Percentiles rank a stretch among this genome's conserved stretches.
Conservation (phyloP, 192 early-diverging fungal species). For the Backusella liffmaniae region DNA sequence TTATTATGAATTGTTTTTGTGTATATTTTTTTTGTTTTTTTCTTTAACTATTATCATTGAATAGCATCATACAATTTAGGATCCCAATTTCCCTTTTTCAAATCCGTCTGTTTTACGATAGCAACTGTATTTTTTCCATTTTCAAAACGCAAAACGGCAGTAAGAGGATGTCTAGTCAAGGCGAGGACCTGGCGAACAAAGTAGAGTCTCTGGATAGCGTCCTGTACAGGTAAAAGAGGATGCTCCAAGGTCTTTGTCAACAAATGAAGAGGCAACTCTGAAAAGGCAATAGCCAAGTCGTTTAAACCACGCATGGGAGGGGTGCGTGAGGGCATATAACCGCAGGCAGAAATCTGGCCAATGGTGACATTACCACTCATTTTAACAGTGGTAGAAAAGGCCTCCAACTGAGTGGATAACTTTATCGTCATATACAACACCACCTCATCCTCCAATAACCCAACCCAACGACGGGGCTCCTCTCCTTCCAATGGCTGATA, state of each 20-base stretch:
- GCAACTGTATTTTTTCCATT: conserved; percentile 5
- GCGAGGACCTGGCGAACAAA: conserved; percentile 19
- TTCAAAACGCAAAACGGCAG: conserved; percentile 9
- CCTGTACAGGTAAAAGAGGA: conserved; percentile 24
- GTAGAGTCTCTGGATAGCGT: conserved; percentile 22
- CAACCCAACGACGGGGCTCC: conserved; percentile 12
- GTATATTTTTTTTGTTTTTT: not conserved
- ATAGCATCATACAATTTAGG: not conserved
- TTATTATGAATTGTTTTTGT: too few relatives aligned
- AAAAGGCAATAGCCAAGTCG: conserved; percentile 11
- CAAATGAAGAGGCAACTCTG: conserved; percentile 15
- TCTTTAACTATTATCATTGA: not conserved
- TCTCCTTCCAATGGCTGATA: conserved; percentile 14
- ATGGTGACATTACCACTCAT: conserved; percentile 22
- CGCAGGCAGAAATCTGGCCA: conserved; percentile 17
- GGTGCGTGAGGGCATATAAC: conserved; percentile 26
- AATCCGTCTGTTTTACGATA: conserved; percentile 8
- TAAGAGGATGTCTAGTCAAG: not conserved
- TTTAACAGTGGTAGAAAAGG: conserved; percentile 7
- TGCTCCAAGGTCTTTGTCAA: conserved; percentile 25
- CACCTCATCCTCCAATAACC: conserved; percentile 14
- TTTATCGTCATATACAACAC: conserved; percentile 12
- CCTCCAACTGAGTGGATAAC: conserved; percentile 15
- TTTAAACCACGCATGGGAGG: conserved; percentile 16
- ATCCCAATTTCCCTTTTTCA: conserved; percentile 13